Base-by-base conservation (phyloP, 306 rosid genomes). In the Arachis stenosperma region DNA sequence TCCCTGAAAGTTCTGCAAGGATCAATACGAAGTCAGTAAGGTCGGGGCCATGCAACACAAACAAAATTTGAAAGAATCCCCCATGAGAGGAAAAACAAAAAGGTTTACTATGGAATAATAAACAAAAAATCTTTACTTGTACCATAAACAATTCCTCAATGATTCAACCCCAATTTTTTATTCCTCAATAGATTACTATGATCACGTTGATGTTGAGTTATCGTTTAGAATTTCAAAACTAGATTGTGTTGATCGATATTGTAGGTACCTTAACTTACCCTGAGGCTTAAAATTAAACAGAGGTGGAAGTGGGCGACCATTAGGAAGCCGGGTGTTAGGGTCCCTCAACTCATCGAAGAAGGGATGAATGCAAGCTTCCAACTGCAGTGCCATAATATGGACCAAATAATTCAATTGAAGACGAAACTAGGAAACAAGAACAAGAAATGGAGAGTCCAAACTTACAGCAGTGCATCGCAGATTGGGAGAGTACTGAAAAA, bases 291-390 rank as follows among this genome's bases (percentile, higher is more conserved):
- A 94, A 78, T 94, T 94, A 75, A 94, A 91, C 6, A 94, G 81
- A 11, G 99, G 99, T 83, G 99, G 99, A 69, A 94, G 96, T 70
- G 99, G 99, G 46, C 99, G 96, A 70, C 99, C 99, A 73, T 84
- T 94, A 53, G 98, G 99, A 80, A 94, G 99, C 71, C 98, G 97
- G 33, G 96, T 88, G 78, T 76, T 90, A 10, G 96, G 96, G 67
- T 94, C 98, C 85, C 99, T 89, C 78, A 94, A 74, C 81, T 94
- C 99, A 82, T 94, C 99, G 67, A 94, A 94, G 96, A 94, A 94
- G 9, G 99, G 98, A 70, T 94, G 99, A 84, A 94, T 76, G 83
- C 99, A 94, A 79, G 99, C 99, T 84, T 94, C 99, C 91, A 94
- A 73, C 99, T 94, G 87, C 77, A 78, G 57, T 62, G 70, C 13